Evolutionary conservation across 2,329 filamentous ascomycete genomes (phyloP), one percentile per base, ranked within the genome.

Genomic region (Fusarium temperatum): DNA sequence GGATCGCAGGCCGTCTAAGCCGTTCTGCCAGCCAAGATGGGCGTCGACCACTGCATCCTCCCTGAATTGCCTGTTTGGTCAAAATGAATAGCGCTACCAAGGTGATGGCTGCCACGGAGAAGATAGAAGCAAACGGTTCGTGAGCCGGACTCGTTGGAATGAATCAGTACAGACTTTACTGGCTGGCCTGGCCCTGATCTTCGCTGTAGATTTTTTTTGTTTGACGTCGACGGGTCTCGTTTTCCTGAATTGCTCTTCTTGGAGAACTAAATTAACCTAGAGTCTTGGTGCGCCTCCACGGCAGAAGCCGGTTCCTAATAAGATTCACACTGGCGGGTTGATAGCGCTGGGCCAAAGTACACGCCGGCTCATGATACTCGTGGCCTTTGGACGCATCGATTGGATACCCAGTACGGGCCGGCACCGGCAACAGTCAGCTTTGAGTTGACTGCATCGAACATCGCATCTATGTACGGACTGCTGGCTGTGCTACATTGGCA

Each of bases 71-170:
- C 67, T 54, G 35, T 65, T 70, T 58, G 32, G 65, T 44, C 54
- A 24, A 44, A 63, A n/a, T 35, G 42, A 22, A 55, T 18, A 70
- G n/a, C 24, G 26, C 55, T 60, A 59, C 61, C 15, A 36, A 74
- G 47, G 73, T 64, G 76, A 70, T 55, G 22, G 65, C 55, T 71
- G 67, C 62, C 51, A 59, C 30, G 24, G 28, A 38, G 18, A 67
- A 62, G 35, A 59, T 18, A 70, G 58, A 74, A 75, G 50, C 56
- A 62, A 74, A 74, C 70, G 60, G 59, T 41, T 64, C 62, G 60
- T 38, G 51, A 51, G 60, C 61, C 70, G 63, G 60, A 56, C 45
- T 56, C 39, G 32, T 51, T 78, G 76, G 73, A 78, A 78, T 77
- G 76, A 68, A 70, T 59, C 50, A 64, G 48, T 57, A 38, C 36